Conservation (phyloP, 2,329 filamentous ascomycete species). For the Aspergillus novofumigatus region DNA sequence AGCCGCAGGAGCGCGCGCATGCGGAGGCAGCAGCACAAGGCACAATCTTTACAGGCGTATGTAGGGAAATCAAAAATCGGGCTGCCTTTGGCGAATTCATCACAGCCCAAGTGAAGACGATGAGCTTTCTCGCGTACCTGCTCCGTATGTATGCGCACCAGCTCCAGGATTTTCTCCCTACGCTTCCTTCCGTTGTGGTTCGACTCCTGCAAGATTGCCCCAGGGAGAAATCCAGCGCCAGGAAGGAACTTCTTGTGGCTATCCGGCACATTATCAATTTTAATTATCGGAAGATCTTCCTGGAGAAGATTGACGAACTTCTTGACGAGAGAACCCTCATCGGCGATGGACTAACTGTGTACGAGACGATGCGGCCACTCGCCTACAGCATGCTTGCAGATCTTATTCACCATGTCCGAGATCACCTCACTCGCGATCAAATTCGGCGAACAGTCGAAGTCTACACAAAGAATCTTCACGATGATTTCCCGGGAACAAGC, state of each 20-base stretch:
- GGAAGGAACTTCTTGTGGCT: conserved; percentile 92
- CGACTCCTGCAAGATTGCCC: conserved; percentile 90
- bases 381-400: conserved; percentile 99
- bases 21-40: conserved; percentile 73
- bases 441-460: conserved; percentile 95
- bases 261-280: conserved; percentile 99
- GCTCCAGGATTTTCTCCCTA: conserved; percentile 79
- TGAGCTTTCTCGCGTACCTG: conserved; percentile 96
- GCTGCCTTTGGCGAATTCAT: conserved; percentile 96
- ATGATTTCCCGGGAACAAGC: conserved; percentile 93
- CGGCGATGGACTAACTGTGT: conserved; percentile 91
- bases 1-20: conserved; percentile 89
- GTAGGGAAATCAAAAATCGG: conserved; percentile 86
- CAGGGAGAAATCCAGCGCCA: conserved; percentile 83
- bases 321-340: conserved; percentile 91
- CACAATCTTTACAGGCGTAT: conserved; percentile 87
- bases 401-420: conserved; percentile 92
- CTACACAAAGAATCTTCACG: conserved; percentile 92
- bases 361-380: conserved; percentile 91
- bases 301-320: conserved; percentile 90
- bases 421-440: conserved; percentile 81
- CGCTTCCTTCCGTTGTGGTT: conserved; percentile 83
- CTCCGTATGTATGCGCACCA: conserved; percentile 83
- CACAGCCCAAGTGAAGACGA: conserved; percentile 96
- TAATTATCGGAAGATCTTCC: conserved; percentile 92